Conservation (phyloP, 768 basidiomycete genomes). For the Suillus hirtellus region DNA sequence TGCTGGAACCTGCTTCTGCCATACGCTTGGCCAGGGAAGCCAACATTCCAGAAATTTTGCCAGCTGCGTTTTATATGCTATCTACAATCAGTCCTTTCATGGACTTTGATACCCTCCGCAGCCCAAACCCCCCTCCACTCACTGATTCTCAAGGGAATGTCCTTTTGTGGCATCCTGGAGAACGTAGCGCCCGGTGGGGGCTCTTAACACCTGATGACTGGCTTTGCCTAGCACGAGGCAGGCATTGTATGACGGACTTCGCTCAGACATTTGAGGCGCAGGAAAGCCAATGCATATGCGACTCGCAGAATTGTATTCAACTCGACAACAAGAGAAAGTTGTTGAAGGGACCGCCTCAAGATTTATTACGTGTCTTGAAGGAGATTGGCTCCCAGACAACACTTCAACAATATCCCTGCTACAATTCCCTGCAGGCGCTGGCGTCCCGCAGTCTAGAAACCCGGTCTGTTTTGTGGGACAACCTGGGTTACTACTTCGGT, state of each 20-base stretch:
- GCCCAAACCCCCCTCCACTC: not conserved
- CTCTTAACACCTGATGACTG: not conserved
- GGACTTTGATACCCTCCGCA: constrained; percentile 18
- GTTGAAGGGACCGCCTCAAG: constrained; percentile 2
- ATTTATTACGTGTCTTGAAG: not conserved
- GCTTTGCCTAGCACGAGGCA: constrained; percentile 6
- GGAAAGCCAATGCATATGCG: not conserved
- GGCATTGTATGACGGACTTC: constrained; percentile 4
- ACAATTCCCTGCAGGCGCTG: not conserved
- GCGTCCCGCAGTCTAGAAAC: not conserved
- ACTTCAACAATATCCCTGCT: not conserved
- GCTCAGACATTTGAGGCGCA: not conserved
- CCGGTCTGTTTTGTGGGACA: constrained; percentile 2
- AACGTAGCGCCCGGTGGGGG: constrained; percentile 6
- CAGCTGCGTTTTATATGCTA: constrained; percentile 52
- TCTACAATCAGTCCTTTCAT: constrained; percentile 28
- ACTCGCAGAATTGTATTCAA: not conserved
- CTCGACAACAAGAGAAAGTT: not conserved
- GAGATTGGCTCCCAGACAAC: not conserved
- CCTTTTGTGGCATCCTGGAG: not conserved
- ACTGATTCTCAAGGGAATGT: constrained; percentile 1
- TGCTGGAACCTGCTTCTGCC: constrained; percentile 28
- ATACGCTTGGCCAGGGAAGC: constrained; percentile 45
- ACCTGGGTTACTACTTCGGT: not conserved
- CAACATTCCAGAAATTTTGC: constrained; percentile 41